Evolutionary conservation across 2,329 filamentous ascomycete genomes (phyloP), one percentile per base, ranked within the genome.

Genomic region (Pseudogymnoascus sp.): DNA sequence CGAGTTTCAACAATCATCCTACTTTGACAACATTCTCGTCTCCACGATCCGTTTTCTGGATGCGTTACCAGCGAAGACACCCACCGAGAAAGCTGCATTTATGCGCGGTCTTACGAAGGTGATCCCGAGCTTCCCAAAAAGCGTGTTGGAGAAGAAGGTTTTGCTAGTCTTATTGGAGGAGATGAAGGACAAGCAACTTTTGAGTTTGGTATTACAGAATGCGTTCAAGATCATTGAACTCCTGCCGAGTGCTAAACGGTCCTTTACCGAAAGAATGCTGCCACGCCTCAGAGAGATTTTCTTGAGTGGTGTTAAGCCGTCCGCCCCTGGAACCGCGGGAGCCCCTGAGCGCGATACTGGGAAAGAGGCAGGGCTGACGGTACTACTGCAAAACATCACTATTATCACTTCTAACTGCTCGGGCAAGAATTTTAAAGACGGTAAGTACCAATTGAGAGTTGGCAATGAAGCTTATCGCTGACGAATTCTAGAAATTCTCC

Each of bases 41-140:
- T 96, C 92, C 0, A 97, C 94, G 0, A 96, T 99, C 64, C 89
- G 94, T 11, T 99, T 99, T 70, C 78, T 99, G 25, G 94, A 99
- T 68, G 84, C 87, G 0, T 85, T 99, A 63, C 93, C 94, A 0
- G 90, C 90, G 35, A 99, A 99, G 76, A 96, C 92, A 1, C 82
- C 90, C 0, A 89, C 85, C 64, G 94, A 99, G 71, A 99, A 99
- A 73, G 82, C 88, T 6, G 87, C 92, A 62, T 99, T 99, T 72
- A 84, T 99, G 82, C 86, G 91, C 60, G 94, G 94, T 0, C 78
- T 99, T 8, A 86, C 88, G 66, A 88, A 91, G 60, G 92, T 99
- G 9, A 76, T 99, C 61, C 88, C 90, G 0, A 94, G 94, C 35
- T 99, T 99, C 69, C 94, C 94, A 2, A 91, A 89, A 65, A 91